These are phyloP conservation scores for Cyberlindnera euphorbiae DNA, from an alignment of 805 yeast genomes.

Conservation along the genomic window DNA sequence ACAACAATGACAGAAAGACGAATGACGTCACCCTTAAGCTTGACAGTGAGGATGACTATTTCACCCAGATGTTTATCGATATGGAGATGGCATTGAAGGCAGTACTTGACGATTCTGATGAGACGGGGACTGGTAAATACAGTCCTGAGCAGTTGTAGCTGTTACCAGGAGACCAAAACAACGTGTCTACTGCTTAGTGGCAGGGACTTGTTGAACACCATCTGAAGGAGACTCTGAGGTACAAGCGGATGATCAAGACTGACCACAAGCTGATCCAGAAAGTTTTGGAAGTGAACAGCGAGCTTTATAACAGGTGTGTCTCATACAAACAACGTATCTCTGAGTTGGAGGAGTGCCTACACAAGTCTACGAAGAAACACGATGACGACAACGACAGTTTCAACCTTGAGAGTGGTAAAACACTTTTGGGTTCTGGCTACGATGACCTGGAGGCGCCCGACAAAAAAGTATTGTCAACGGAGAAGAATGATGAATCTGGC, in stretches of 20 bases:
- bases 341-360: not conserved
- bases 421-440: too few species aligned
- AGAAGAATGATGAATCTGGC: not conserved
- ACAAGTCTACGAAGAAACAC: too few species aligned
- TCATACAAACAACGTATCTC: not conserved
- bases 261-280: constrained; percentile 16
- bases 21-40: not conserved
- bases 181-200: constrained; percentile 9
- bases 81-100: constrained; percentile 11
- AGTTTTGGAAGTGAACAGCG: constrained; percentile 20
- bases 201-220: constrained; percentile 10
- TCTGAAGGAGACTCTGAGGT: constrained; percentile 1
- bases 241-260: constrained; percentile 3
- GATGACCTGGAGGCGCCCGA: too few species aligned
- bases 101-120: constrained; percentile 1
- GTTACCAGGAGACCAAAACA: not conserved
- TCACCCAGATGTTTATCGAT: not conserved
- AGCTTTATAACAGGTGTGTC: constrained; percentile 2
- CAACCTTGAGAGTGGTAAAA: too few species aligned
- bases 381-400: too few species aligned
- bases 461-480: too few species aligned
- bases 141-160: constrained; percentile 2
- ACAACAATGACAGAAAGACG: not conserved
- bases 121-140: not conserved
- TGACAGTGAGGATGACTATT: not conserved